A percentile compares a stretch with the other conserved stretches of the same genome.
Conservation (phyloP, 208 protist genomes). For the Leishmania martiniquensis region DNA sequence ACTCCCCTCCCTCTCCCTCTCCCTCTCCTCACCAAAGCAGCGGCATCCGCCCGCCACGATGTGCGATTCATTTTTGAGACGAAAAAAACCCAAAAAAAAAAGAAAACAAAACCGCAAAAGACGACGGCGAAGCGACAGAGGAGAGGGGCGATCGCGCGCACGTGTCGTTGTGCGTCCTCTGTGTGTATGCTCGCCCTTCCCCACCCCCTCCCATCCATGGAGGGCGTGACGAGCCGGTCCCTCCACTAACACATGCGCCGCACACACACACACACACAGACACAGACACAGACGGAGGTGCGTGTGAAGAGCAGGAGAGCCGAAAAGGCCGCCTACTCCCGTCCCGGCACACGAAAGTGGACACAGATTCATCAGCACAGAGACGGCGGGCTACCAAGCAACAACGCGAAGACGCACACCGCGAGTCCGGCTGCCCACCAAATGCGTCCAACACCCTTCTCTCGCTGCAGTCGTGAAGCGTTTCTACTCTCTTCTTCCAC, state of each 20-base stretch:
- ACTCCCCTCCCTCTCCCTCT: too few species aligned
- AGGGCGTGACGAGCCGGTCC: background rate
- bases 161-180: too few species aligned
- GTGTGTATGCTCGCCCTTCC: background rate
- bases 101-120: background rate
- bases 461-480: background rate
- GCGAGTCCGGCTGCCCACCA: background rate
- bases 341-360: background rate
- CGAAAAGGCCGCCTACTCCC: background rate
- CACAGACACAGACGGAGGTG: background rate
- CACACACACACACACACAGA: background rate
- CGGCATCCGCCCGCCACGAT: too few species aligned
- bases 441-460: background rate
- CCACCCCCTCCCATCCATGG: background rate
- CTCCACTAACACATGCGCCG: background rate
- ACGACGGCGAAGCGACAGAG: background rate
- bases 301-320: background rate
- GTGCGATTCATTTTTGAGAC: too few species aligned
- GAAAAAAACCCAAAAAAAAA: background rate
- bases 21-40: background rate
- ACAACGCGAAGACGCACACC: background rate
- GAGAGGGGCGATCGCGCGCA: too few species aligned
- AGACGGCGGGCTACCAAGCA: conserved; percentile 15
- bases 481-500: background rate
- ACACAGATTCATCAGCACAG: background rate